Percentiles rank a stretch among this genome's conserved stretches.
Conservation (phyloP, 192 early-diverging fungal species). For the Coemansia sp. region DNA sequence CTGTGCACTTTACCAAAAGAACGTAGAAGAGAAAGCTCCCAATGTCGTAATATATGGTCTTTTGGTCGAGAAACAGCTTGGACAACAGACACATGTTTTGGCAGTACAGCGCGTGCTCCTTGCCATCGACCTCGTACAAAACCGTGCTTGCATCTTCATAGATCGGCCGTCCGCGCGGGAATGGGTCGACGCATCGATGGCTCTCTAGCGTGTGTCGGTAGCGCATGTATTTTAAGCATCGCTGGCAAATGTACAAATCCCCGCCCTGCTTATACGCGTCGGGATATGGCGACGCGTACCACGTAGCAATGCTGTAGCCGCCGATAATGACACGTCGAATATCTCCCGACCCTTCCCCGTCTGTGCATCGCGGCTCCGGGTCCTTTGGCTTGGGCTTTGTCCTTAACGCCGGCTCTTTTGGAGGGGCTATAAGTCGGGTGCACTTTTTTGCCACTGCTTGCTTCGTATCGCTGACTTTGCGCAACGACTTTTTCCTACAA, state of each 20-base stretch:
- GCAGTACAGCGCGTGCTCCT: conserved; percentile 88
- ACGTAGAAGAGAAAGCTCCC: conserved; percentile 95
- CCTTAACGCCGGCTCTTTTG: conserved; percentile 3
- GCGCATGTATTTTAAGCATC: conserved; percentile 95
- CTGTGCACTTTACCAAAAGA: conserved; percentile 54
- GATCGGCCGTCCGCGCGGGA: conserved; percentile 81
- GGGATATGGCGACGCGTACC: conserved; percentile 96
- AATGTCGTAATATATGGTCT: conserved; percentile 94
- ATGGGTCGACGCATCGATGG: conserved; percentile 64
- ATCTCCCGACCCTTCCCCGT: conserved; percentile 9
- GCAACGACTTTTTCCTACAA: background rate
- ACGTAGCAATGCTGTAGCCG: conserved; percentile 82
- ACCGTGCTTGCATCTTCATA: conserved; percentile 67
- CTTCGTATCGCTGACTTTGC: background rate
- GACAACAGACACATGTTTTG: conserved; percentile 94
- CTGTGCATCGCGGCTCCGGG: background rate
- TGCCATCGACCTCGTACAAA: conserved; percentile 87
- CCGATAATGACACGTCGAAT: conserved; percentile 69
- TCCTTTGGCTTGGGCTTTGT: background rate
- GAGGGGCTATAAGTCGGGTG: background rate
- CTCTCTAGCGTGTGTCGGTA: conserved; percentile 61
- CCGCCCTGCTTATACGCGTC: conserved; percentile 77
- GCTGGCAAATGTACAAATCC: conserved; percentile 86
- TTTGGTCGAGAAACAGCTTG: conserved; percentile 97
- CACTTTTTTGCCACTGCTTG: background rate